Conservation (phyloP, 257 asterid species). For the Paraleonurus japonicus region DNA sequence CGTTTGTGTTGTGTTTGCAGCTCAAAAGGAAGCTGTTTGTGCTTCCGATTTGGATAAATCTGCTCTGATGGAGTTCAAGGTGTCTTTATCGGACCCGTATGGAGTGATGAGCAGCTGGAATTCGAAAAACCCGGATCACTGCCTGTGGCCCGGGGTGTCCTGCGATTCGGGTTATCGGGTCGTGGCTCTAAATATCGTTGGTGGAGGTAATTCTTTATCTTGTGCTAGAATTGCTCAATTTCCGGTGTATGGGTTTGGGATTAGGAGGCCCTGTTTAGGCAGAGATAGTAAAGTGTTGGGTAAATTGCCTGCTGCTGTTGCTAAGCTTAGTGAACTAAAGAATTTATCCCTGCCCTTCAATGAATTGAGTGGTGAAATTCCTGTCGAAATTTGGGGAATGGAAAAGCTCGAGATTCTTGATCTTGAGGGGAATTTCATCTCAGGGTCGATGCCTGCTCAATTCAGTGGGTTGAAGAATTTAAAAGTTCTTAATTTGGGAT, state of each 20-base stretch:
- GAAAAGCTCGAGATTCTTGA: slow-evolving; percentile 89
- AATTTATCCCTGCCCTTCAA: slow-evolving; percentile 78
- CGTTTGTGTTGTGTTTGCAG: slow-evolving; percentile 43
- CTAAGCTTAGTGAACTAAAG: slow-evolving; percentile 63
- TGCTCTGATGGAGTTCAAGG: slow-evolving; percentile 78
- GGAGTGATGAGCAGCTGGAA: slow-evolving; percentile 69
- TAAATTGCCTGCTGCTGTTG: slow-evolving; percentile 49
- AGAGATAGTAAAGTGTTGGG: slow-evolving; percentile 47
- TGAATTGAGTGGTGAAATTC: slow-evolving; percentile 74
- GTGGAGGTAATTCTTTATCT: slow-evolving; percentile 78
- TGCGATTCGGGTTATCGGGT: slow-evolving; percentile 74
- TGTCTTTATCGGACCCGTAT: slow-evolving; percentile 60
- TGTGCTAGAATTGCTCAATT: slow-evolving; percentile 72
- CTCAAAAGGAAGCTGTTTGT: slow-evolving; percentile 37
- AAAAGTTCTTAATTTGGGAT: slow-evolving; percentile 77
- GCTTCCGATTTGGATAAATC: slow-evolving; percentile 72
- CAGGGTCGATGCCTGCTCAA: slow-evolving; percentile 57
- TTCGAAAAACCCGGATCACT: slow-evolving; percentile 45
- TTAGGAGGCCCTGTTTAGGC: slow-evolving; percentile 62
- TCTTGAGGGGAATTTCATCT: slow-evolving; percentile 79
- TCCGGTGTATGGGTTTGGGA: slow-evolving; percentile 82
- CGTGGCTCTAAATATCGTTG: slow-evolving; percentile 61
- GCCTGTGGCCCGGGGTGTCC: slow-evolving; percentile 75
- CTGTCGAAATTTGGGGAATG: slow-evolving; percentile 70
- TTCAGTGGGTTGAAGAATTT: slow-evolving; percentile 65